Evolutionary conservation across 2,329 filamentous ascomycete genomes (phyloP), one percentile per base, ranked within the genome.

Genomic region (Botryotinia narcissicola): DNA sequence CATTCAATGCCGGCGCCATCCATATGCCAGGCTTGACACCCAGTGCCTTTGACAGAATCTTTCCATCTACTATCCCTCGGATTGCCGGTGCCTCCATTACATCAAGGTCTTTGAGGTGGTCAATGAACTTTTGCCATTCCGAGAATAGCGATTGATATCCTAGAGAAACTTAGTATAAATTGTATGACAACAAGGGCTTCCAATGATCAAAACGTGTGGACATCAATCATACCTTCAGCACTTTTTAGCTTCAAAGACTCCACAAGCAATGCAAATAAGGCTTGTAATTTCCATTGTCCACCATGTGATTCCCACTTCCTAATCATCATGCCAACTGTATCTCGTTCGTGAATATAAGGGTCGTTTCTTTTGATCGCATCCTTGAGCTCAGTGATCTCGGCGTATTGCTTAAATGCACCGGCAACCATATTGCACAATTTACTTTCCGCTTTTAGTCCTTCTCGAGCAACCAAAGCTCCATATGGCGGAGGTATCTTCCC

Each of bases 361-460:
- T 84, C 82, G 20, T 84, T 82, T 54, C 85, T 83, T 59, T 84
- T 82, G 20, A 89, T 84, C 16, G 86, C 84, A 63, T 85, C 82
- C 78, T 93, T 93, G 25, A 91, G 80, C 16, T 82, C 82, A 42
- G 87, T 84, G n/a, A 97, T 93, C 61, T 90, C 86, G 6, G 83
- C 78, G 63, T 88, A 85, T 76, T 94, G 86, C n/a, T 84, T 85
- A 68, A 91, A 85, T 14, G 92, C 88, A 35, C 89, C 88, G 22
- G 87, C 87, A 71, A 96, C 84, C 7, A 95, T 83, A 76, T 90
- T 90, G 61, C 87, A 88, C 8, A 94, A 84, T 80, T 92, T 96
- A 80, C 94, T 97, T 3, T 92, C 89, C 1, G 91, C 88, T 79
- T 92, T 94, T 80, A 97, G 89, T 8, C 94, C 94, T 80, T 97